Base-by-base conservation (phyloP, 495 filamentous ascomycete genomes). In the Hypoxylon subgilvum region DNA sequence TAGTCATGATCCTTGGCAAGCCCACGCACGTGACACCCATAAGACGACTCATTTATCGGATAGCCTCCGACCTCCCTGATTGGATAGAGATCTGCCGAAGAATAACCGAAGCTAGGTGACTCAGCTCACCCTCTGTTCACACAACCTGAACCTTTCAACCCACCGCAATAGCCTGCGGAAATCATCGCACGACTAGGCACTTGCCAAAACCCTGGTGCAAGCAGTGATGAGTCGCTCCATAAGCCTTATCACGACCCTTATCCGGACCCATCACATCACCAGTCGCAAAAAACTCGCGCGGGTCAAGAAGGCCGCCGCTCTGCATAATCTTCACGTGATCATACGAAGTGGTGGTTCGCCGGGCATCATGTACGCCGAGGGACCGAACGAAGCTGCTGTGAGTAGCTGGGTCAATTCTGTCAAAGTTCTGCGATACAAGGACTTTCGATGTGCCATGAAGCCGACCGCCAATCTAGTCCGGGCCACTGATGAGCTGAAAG, bases 191-290 rank as follows among this genome's bases (percentile, higher is more conserved):
- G n/a, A n/a, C n/a, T n/a, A n/a, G n/a, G n/a, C n/a, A n/a, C n/a
- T n/a, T n/a, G n/a, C n/a, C n/a, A n/a, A n/a, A n/a, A n/a, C n/a
- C n/a, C 23, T 27, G 3, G 23, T 27, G 8, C n/a, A 34, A 10
- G n/a, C 18, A 13, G 31, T 23, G 12, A 51, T 59, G 61, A 46
- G 28, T 3, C 32, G 17, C 7, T 27, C 27, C 19, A 46, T 23
- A n/a, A 65, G 28, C n/a, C 32, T 76, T 31, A 84, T 76, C 61
- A 79, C 84, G 55, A 83, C 88, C 18, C 72, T 92, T 41, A 89
- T 92, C 28, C 80, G 86, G 31, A 91, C 88, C 3, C 88, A 92
- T 67, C 88, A 91, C 73, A 91, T 92, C 69, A 90, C 88, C 19
- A 90, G 87, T 7, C 88, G 88, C 39, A 89, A 89, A 52, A 92